A percentile compares a stretch with the other conserved stretches of the same genome.
These are phyloP conservation scores for Sungouiozyma ichnusensis DNA, from an alignment of 805 yeast genomes.

Conservation along the genomic window DNA sequence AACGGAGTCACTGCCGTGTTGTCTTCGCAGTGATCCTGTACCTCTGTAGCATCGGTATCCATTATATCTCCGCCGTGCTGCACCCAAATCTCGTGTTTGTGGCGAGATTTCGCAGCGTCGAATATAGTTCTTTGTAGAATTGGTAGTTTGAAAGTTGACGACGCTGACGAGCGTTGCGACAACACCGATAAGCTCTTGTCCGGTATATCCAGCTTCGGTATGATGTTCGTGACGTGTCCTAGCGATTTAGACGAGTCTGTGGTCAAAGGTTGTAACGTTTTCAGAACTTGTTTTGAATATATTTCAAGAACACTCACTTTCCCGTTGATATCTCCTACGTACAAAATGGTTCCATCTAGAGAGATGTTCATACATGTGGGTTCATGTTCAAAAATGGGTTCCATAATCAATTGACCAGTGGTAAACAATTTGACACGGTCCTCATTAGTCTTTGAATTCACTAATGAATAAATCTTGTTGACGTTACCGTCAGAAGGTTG, in stretches of 20 bases:
- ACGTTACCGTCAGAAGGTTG: conserved; percentile 37
- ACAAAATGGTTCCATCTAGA: conserved; percentile 61
- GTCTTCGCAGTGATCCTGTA: conserved; percentile 8
- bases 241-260: conserved; percentile 13
- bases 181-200: neutral
- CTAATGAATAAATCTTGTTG: conserved; percentile 35
- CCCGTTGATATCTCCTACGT: conserved; percentile 71
- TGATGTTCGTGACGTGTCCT: conserved; percentile 22
- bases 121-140: conserved; percentile 50
- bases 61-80: conserved; percentile 20
- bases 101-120: conserved; percentile 27
- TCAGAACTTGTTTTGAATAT: conserved; percentile 55
- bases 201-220: conserved; percentile 3
- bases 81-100: conserved; percentile 35
- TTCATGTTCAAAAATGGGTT: conserved; percentile 16
- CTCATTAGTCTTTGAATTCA: conserved; percentile 32
- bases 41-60: neutral
- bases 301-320: conserved; percentile 58
- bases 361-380: conserved; percentile 51
- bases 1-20: neutral
- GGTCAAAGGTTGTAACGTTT: conserved; percentile 34
- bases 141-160: conserved; percentile 36
- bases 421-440: conserved; percentile 14
- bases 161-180: conserved; percentile 1
- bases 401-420: conserved; percentile 21